These are phyloP conservation scores for Fusarium nisikadoi DNA, from an alignment of 2,329 filamentous ascomycete genomes.

Conservation along the genomic window DNA sequence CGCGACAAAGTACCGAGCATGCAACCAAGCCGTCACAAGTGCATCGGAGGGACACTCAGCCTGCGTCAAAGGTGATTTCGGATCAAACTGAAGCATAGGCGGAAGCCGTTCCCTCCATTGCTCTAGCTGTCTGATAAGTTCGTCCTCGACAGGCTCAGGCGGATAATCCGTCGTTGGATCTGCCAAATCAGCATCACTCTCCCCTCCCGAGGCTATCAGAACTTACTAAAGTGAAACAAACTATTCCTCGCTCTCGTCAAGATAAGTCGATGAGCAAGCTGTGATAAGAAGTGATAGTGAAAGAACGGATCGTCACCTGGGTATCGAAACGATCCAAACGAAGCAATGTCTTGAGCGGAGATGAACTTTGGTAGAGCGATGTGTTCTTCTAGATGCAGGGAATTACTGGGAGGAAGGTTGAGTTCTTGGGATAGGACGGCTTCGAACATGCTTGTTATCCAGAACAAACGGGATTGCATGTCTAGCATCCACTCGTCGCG, in stretches of 20 bases:
- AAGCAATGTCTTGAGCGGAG: conserved; percentile 28
- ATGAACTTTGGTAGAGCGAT: conserved; percentile 33
- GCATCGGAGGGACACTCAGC: conserved; percentile 25
- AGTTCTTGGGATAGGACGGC: conserved; percentile 31
- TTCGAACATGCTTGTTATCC: conserved; percentile 40
- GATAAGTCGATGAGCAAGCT: conserved; percentile 33
- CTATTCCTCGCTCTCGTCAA: conserved; percentile 27
- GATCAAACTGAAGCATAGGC: conserved; percentile 28
- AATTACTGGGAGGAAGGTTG: conserved; percentile 23
- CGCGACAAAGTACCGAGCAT: conserved; percentile 28
- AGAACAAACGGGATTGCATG: conserved; percentile 35
- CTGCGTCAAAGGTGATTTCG: conserved; percentile 4
- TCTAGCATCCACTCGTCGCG: conserved; percentile 36
- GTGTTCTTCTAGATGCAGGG: conserved; percentile 17
- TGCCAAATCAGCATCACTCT: neutral
- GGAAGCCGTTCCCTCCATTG: conserved; percentile 22
- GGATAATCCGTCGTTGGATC: conserved; percentile 22
- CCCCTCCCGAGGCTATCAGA: rapidly evolving
- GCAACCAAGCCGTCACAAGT: conserved; percentile 19
- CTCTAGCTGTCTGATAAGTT: conserved; percentile 27
- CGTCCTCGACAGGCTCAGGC: conserved; percentile 27
- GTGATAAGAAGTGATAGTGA: conserved; percentile 31
- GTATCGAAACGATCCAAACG: conserved; percentile 29
- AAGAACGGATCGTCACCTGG: conserved; percentile 35
- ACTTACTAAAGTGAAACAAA: conserved; percentile 27